Percentiles rank a stretch among this genome's conserved stretches.
Conservation (phyloP, 805 yeast genomes). For the Ogataea haglerorum region DNA sequence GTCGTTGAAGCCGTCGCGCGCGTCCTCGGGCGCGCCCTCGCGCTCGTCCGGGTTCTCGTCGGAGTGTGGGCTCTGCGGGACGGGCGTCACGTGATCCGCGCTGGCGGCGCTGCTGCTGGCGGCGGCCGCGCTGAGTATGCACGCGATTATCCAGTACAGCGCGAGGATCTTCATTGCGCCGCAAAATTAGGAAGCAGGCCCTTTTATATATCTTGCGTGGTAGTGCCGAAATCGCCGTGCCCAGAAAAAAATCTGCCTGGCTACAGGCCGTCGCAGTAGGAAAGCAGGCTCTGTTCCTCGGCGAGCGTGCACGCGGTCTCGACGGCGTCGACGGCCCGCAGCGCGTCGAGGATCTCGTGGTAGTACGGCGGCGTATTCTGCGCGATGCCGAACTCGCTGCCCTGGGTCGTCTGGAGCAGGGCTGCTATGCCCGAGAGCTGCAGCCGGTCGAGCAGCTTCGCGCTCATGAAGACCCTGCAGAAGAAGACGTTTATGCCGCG, state of each 20-base stretch:
- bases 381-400: conserved; percentile 29
- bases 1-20: conserved; percentile 35
- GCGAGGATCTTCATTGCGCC: conserved; percentile 1
- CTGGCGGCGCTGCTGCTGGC: background rate
- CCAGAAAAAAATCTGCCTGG: background rate
- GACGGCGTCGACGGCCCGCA: conserved; percentile 41
- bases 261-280: conserved; percentile 8
- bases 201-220: background rate
- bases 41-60: conserved; percentile 32
- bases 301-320: conserved; percentile 23
- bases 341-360: conserved; percentile 55
- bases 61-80: conserved; percentile 11
- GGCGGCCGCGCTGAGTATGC: background rate
- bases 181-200: background rate
- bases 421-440: conserved; percentile 52
- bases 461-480: conserved; percentile 52
- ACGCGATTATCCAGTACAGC: conserved; percentile 4
- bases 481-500: conserved; percentile 57
- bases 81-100: background rate
- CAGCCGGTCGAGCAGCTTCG: conserved; percentile 47
- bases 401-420: conserved; percentile 27
- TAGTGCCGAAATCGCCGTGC: conserved; percentile 9
- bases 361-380: conserved; percentile 40
- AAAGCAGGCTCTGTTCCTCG: conserved; percentile 17
- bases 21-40: conserved; percentile 34